Base-by-base conservation (phyloP, 1,284 basidiomycete genomes). In the Trametes polyzona region DNA sequence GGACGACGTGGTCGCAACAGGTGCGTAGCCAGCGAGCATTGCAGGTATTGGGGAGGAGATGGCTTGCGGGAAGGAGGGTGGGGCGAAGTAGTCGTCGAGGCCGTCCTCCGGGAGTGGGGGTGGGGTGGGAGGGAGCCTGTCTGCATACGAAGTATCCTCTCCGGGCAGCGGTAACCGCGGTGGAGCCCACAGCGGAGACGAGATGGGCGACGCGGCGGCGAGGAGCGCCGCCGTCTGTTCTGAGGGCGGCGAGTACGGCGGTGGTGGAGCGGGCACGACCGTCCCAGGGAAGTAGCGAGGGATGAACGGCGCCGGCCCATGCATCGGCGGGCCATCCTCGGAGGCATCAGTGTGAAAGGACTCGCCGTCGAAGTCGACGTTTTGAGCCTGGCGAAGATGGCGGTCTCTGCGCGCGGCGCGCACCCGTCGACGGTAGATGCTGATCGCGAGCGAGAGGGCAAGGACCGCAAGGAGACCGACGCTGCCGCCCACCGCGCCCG, bases 231-330 rank as follows among this genome's bases (percentile, higher is more conserved):
- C 63, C 27, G 64, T 65, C 23, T 49, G 54, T 21, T 65, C 64
- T 33, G 54, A 56, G 9, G 61, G 58, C 6, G 65, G 64, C 12
- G 63, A 57, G 53, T 70, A 70, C 16, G 67, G 65, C 24, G 78
- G 76, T n/a, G 78, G 78, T 5, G 77, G 74, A 16, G 73, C 62
- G 29, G 74, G 71, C 35, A 76, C 69, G 33, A 75, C 66, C 0
- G 78, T 79, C 11, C 78, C 79, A 39, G 80, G 81, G 76, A 83
- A 83, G 67, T 77, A 83, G 62, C 80, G 76, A 63, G 82, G 81
- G 23, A 81, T 70, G 67, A 83, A 83, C 14, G 77, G 74, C 11
- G 71, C 70, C 32, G 80, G 78, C 6, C 78, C 78, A 37, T 70
- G 67, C 74, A 77, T 78, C 42, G 65, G 69, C 59, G 77, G 76